Base-by-base conservation (phyloP, 2,329 filamentous ascomycete species). In the Ceratocystis variospora region DNA sequence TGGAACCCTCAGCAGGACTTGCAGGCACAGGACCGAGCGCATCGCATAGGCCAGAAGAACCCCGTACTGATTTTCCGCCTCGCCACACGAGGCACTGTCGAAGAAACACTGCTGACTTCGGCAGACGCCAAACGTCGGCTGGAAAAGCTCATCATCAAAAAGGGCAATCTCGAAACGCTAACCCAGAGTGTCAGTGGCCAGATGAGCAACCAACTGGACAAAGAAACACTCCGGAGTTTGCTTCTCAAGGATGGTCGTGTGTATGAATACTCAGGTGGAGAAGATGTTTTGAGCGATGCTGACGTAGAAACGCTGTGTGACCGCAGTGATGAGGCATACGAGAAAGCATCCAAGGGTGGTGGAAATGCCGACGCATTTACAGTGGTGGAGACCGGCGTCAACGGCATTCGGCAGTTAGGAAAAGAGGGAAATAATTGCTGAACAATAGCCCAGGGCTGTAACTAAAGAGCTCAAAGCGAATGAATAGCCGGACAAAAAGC, bases 1-100 rank as follows among this genome's bases (percentile, higher is more conserved):
- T 96, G 93, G 86, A 99, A 99, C 71, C 94, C 94, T 0, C 94
- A 99, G 74, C 93, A 96, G 73, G 94, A 99, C 74, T 80, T 99
- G 0, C 94, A 99, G 73, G 94, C 94, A 0, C 94, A 97, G 75
- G 94, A 99, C 72, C 89, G 94, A 4, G 91, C 90, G 0, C 94
- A 99, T 73, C 85, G 94, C 12, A 97, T 99, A 69, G 94, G 94
- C 0, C 94, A 99, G 74, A 96, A 87, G 0, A 83, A 87, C 1
- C 94, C 94, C 0, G 94, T 99, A 0, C 85, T 99, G 22, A 88
- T 99, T 0, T 99, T 95, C 75, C 87, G 94, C 1, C 86, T 99
- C 44, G 93, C 94, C 0, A 99, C 94, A 0, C 91, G 92, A 71
- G 89, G 88, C 7, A 97, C 94, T 0, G 90, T 99, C 0, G 94